These are phyloP conservation scores for Verticillium isaacii DNA, from an alignment of 2,329 filamentous ascomycete species.

Conservation along the genomic window DNA sequence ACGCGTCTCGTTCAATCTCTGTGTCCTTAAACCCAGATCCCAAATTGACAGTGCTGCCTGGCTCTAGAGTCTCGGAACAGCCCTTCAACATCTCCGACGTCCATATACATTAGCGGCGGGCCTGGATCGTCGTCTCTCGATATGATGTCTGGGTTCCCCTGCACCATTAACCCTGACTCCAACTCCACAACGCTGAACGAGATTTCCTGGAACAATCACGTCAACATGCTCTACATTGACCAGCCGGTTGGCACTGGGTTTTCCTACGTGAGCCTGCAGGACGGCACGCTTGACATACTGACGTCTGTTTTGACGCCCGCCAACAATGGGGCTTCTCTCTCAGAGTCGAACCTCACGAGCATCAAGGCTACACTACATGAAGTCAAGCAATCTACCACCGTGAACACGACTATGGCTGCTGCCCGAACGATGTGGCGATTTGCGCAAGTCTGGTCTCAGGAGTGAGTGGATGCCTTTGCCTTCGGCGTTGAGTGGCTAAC, in stretches of 20 bases:
- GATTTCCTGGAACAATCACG: slow-evolving; percentile 58
- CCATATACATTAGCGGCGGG: slow-evolving; percentile 59
- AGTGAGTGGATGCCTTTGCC: slow-evolving; percentile 16
- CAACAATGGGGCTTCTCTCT: slow-evolving; percentile 18
- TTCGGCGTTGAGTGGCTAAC: neutral
- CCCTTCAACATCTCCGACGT: slow-evolving; percentile 48
- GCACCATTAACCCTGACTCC: slow-evolving; percentile 43
- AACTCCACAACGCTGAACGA: slow-evolving; percentile 49
- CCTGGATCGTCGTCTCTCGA: slow-evolving; percentile 56
- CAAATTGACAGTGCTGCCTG: no score
- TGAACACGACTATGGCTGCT: slow-evolving; percentile 42
- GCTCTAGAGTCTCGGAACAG: slow-evolving; percentile 42
- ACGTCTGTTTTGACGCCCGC: slow-evolving; percentile 15
- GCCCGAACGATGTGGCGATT: slow-evolving; percentile 21
- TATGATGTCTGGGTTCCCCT: slow-evolving; percentile 46
- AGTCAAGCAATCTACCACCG: slow-evolving; percentile 34
- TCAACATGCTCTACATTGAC: slow-evolving; percentile 68
- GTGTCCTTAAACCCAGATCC: no score
- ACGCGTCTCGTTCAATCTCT: no score
- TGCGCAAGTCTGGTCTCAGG: slow-evolving; percentile 48
- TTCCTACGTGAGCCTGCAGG: slow-evolving; percentile 19
- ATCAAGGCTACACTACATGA: slow-evolving; percentile 40
- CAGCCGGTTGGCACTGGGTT: slow-evolving; percentile 42
- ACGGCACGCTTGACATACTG: slow-evolving; percentile 14
- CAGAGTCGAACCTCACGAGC: slow-evolving; percentile 43